These are phyloP conservation scores for Spathaspora arborariae DNA, from an alignment of 805 yeast species.

Conservation along the genomic window DNA sequence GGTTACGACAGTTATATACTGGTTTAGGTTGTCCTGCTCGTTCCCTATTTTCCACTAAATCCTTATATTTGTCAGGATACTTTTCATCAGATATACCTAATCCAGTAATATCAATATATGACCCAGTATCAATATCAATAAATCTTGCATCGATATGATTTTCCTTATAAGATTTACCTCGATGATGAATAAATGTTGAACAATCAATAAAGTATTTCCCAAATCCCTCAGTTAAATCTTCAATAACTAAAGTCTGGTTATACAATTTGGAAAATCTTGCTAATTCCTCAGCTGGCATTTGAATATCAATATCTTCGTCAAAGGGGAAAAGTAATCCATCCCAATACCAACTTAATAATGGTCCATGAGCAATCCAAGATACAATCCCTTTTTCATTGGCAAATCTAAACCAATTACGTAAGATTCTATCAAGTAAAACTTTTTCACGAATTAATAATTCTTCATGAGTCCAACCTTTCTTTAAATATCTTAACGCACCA, in stretches of 20 bases:
- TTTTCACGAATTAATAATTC: slow-evolving; percentile 19
- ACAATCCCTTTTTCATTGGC: slow-evolving; percentile 25
- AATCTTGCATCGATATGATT: slow-evolving; percentile 45
- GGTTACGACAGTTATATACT: slow-evolving; percentile 51
- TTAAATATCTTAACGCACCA: slow-evolving; percentile 47
- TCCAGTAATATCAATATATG: slow-evolving; percentile 58
- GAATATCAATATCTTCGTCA: slow-evolving; percentile 30
- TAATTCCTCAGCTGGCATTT: slow-evolving; percentile 27
- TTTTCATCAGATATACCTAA: slow-evolving; percentile 21
- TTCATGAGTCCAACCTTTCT: slow-evolving; percentile 20
- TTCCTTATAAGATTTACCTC: slow-evolving; percentile 22
- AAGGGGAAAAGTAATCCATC: slow-evolving; percentile 29
- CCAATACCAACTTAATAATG: slow-evolving; percentile 31
- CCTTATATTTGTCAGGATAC: slow-evolving; percentile 10
- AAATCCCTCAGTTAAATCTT: slow-evolving; percentile 29
- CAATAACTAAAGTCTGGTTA: slow-evolving; percentile 28
- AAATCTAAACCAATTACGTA: slow-evolving; percentile 27
- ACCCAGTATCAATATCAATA: slow-evolving; percentile 57
- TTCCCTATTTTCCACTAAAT: slow-evolving; percentile 1
- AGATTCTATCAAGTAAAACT: slow-evolving; percentile 16
- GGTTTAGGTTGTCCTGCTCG: slow-evolving; percentile 18
- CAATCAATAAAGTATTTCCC: slow-evolving; percentile 29
- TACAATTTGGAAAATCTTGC: slow-evolving; percentile 23
- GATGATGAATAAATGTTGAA: slow-evolving; percentile 28
- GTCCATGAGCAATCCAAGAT: slow-evolving; percentile 33